A percentile compares a stretch with the other conserved stretches of the same genome.
phyloP scores from a whole-genome alignment of 2,329 filamentous ascomycete genomes.

The Thelonectria discophora region DNA sequence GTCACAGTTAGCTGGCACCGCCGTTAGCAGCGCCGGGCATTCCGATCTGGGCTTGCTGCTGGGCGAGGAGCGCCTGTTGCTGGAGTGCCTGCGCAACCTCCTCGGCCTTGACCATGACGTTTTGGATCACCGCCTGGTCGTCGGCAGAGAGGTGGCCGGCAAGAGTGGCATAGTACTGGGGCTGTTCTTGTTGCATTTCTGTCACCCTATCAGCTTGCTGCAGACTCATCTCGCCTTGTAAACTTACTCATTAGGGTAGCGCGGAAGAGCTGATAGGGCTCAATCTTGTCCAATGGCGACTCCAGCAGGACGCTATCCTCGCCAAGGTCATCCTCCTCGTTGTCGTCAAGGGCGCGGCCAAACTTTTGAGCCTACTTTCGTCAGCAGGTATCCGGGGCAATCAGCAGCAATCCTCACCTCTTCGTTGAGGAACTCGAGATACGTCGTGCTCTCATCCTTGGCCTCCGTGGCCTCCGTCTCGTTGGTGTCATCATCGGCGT shows the following conservation, averaged over 20 bases:
- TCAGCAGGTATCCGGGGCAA: slow-evolving; percentile 32
- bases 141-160: slow-evolving; percentile 81
- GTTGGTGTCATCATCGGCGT: slow-evolving; percentile 74
- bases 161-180: slow-evolving; percentile 84
- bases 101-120: slow-evolving; percentile 72
- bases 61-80: slow-evolving; percentile 31
- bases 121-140: slow-evolving; percentile 83
- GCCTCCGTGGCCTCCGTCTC: slow-evolving; percentile 72
- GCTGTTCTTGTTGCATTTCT: slow-evolving; percentile 92
- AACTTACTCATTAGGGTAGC: slow-evolving; percentile 81
- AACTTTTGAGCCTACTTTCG: slow-evolving; percentile 81
- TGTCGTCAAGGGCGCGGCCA: slow-evolving; percentile 71
- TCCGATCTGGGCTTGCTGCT: slow-evolving; percentile 41
- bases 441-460: slow-evolving; percentile 91
- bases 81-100: slow-evolving; percentile 51
- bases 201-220: slow-evolving; percentile 37
- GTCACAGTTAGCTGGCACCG: slow-evolving; percentile 37
- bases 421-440: slow-evolving; percentile 94
- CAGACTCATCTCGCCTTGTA: background rate
- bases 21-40: slow-evolving; percentile 37
- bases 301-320: slow-evolving; percentile 94
- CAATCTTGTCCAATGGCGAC: slow-evolving; percentile 92
- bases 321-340: slow-evolving; percentile 86
- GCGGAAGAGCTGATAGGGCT: slow-evolving; percentile 92
- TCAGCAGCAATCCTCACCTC: slow-evolving; percentile 65